These are phyloP conservation scores for Xylaria sp. DNA, from an alignment of 2,329 filamentous ascomycete genomes.

Conservation along the genomic window DNA sequence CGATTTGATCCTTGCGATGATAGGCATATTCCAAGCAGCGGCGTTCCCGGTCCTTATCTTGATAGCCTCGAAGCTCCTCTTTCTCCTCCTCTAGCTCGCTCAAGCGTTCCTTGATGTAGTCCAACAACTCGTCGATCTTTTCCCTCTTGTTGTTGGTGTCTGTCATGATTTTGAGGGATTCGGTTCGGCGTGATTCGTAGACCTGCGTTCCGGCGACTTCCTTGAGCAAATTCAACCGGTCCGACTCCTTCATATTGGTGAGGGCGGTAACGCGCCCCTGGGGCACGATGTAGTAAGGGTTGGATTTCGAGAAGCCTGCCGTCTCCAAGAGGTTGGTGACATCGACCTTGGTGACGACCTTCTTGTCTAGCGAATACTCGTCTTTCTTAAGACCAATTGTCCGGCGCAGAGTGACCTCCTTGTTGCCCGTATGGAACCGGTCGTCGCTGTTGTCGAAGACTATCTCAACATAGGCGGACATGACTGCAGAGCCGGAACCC, in stretches of 20 bases:
- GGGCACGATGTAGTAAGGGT: constrained; percentile 98
- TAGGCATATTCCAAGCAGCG: constrained; percentile 95
- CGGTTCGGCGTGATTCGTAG: constrained; percentile 90
- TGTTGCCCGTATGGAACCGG: constrained; percentile 91
- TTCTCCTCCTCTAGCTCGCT: constrained; percentile 95
- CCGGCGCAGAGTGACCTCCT: constrained; percentile 88
- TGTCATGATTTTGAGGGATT: constrained; percentile 95
- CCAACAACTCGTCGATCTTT: constrained; percentile 92
- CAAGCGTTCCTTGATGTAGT: constrained; percentile 91
- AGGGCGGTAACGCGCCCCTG: constrained; percentile 95
- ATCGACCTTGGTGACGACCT: constrained; percentile 93
- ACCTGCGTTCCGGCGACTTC: constrained; percentile 98
- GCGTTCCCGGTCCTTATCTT: constrained; percentile 93
- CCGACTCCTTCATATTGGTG: constrained; percentile 98
- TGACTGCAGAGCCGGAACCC: constrained; percentile 95
- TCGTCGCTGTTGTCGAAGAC: constrained; percentile 98
- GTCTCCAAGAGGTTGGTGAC: constrained; percentile 96
- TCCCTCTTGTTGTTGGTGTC: constrained; percentile 94
- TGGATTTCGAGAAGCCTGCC: constrained; percentile 94
- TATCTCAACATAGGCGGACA: constrained; percentile 99
- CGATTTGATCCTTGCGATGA: constrained; percentile 87
- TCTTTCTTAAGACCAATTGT: constrained; percentile 99
- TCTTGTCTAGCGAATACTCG: constrained; percentile 96
- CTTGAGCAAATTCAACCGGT: constrained; percentile 89
- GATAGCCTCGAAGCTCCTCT: constrained; percentile 91